Evolutionary conservation across 73 alveolate genomes (phyloP).

Genomic region (Uronychia binucleata): DNA sequence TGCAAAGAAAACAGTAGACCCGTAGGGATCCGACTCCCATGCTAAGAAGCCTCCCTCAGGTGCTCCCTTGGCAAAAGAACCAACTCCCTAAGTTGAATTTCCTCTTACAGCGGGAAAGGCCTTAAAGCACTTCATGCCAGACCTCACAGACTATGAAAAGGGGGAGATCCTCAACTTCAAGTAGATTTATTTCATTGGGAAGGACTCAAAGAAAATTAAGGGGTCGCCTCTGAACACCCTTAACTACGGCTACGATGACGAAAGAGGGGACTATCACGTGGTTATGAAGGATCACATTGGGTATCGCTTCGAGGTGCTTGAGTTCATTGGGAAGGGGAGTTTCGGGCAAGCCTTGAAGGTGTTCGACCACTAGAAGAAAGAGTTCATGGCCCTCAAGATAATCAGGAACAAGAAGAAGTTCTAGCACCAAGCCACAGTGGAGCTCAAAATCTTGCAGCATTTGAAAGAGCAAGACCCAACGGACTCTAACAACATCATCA

Average conservation of each 20-base stretch:
- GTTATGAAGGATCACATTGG: constrained; percentile 88
- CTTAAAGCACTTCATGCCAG: constrained; percentile 57
- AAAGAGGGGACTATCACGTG: constrained; percentile 88
- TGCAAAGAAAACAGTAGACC: neutral
- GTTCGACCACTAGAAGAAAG: constrained; percentile 83
- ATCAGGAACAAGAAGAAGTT: constrained; percentile 77
- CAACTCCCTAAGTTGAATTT: constrained; percentile 5
- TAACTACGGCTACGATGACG: constrained; percentile 73
- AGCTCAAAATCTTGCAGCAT: constrained; percentile 37
- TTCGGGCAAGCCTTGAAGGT: constrained; percentile 74
- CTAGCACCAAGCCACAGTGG: constrained; percentile 54
- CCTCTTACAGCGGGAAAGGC: constrained; percentile 68
- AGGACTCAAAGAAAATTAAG: constrained; percentile 28
- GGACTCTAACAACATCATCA: constrained; percentile 53
- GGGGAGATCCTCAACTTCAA: constrained; percentile 77
- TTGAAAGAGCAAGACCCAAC: constrained; percentile 64
- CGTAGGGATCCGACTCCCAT: no score
- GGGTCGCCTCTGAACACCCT: constrained; percentile 41
- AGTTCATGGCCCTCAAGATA: constrained; percentile 86
- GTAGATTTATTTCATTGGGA: constrained; percentile 64
- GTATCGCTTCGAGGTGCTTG: constrained; percentile 90
- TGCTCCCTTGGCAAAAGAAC: no score
- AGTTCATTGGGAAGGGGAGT: constrained; percentile 63
- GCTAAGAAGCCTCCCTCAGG: no score
- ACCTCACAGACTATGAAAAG: constrained; percentile 69